Conservation (phyloP, 129 eudicot species). For the Daucus carota region DH1_v3.0 NC_030384.2:36999001-36999500, state of each 20-base stretch:
- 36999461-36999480: too few species aligned
- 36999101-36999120: background rate
- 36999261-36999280: constrained; percentile 43
- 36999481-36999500: background rate
- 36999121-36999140: background rate
- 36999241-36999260: constrained; percentile 24
- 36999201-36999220: constrained; percentile 44
- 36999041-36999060: constrained; percentile 18
- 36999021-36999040: constrained; percentile 54
- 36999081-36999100: background rate
- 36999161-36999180: background rate
- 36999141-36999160: background rate
- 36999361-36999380: constrained; percentile 48
- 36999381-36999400: background rate
- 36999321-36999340: constrained; percentile 33
- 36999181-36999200: constrained; percentile 39
- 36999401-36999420: background rate
- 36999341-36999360: constrained; percentile 44
- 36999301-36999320: constrained; percentile 31
- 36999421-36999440: background rate
- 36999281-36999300: constrained; percentile 41
- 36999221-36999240: constrained; percentile 47
- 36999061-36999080: background rate
- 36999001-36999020: constrained; percentile 37
- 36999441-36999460: too few species aligned